Percentiles rank a stretch among this genome's conserved stretches.
phyloP scores from a whole-genome alignment of 768 basidiomycete species.

The Neoboletus magnificus region DNA sequence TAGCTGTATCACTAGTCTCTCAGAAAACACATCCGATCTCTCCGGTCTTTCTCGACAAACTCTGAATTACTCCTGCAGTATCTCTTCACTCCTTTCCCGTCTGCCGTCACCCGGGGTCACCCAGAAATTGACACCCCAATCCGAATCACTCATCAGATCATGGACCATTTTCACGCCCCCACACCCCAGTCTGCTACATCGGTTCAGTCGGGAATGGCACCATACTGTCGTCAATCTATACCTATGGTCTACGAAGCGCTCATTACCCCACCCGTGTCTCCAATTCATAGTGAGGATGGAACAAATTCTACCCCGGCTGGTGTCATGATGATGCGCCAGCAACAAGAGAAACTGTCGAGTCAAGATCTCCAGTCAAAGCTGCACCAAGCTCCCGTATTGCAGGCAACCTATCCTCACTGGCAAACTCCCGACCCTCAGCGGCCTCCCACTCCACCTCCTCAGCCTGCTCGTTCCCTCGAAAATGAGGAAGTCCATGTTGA shows the following conservation, averaged over 20 bases:
- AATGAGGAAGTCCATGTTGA: slow-evolving; percentile 67
- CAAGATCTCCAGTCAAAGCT: slow-evolving; percentile 9
- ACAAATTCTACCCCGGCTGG: slow-evolving; percentile 15
- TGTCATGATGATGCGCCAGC: slow-evolving; percentile 10
- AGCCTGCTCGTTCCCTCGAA: slow-evolving; percentile 57
- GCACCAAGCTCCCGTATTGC: slow-evolving; percentile 1
- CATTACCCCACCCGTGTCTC: slow-evolving; percentile 70
- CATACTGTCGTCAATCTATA: slow-evolving; percentile 37
- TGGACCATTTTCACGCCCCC: slow-evolving; percentile 26
- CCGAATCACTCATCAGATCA: slow-evolving; percentile 7
- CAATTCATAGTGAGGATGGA: slow-evolving; percentile 45
- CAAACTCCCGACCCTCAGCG: slow-evolving; percentile 1
- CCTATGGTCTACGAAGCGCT: slow-evolving; percentile 53
- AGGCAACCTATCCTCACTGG: slow-evolving; percentile 12
- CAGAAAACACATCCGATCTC: background rate
- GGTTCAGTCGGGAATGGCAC: slow-evolving; percentile 10
- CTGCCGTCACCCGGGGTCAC: background rate
- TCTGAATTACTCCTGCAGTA: background rate
- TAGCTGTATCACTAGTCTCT: slow-evolving; percentile 6
- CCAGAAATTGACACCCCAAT: background rate
- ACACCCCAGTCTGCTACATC: slow-evolving; percentile 16
- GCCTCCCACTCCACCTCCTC: slow-evolving; percentile 28
- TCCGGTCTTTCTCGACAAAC: slow-evolving; percentile 5
- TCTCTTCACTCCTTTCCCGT: background rate
- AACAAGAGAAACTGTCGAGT: slow-evolving; percentile 10